Evolutionary conservation across 2,329 filamentous ascomycete genomes (phyloP), one percentile per base, ranked within the genome.

Genomic region (Tolypocladium amazonense): DNA sequence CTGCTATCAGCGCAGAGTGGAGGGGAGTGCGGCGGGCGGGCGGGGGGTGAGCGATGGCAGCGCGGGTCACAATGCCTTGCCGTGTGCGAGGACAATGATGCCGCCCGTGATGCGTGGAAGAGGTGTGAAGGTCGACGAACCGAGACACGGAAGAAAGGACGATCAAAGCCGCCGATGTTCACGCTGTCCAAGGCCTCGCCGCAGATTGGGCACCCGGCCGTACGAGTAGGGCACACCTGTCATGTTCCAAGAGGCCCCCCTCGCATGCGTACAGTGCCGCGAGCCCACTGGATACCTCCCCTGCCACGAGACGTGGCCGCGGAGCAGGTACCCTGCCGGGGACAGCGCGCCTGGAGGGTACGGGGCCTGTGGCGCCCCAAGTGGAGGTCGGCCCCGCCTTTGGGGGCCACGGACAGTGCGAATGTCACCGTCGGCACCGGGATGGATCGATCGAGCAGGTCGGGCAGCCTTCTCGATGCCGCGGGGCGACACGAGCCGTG

Each of bases 121-220:
- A 53, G 37, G 57, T 55, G 52, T 18, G 54, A 53, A 37, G 25
- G 15, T 27, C 35, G 58, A 56, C 55, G 39, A 50, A 38, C 35
- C 52, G 20, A 53, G 50, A 54, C 47, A 56, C 33, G 50, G 50
- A 35, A 41, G 56, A 52, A 39, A 52, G 18, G 43, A 20, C 37
- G 25, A 47, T 56, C 37, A 15, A 58, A 9, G 47, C 50, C n/a
- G 7, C 33, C 35, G n/a, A 52, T 39, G 53, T 56, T n/a, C 33
- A 56, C 55, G 58, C 52, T 11, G 39, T 50, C 35, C 58, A 23
- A 37, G 57, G 52, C 52, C 30, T 14, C 30, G 58, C 55, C 47
- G 58, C 58, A 56, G 58, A 39, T 59, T 59, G 58, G 58, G 58
- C 58, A 50, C 50, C 56, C 15, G 39, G n/a, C 33, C 23, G 15